Percentiles rank a stretch among this genome's conserved stretches.
Conservation (phyloP, 2,329 filamentous ascomycete genomes). For the Hortaea sp. region DNA sequence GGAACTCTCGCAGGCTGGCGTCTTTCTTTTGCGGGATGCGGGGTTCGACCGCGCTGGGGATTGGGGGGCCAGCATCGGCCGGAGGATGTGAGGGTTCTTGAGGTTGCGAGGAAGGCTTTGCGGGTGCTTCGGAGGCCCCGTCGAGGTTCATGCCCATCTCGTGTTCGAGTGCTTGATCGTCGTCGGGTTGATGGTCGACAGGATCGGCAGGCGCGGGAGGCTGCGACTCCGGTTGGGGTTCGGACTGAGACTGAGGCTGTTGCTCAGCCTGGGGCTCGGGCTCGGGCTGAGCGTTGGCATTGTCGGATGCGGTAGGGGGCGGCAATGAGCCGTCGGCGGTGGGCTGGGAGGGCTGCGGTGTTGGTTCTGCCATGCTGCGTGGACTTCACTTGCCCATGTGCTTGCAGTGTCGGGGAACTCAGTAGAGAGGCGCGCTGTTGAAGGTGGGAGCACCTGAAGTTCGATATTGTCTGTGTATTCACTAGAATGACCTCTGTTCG, state of each 20-base stretch:
- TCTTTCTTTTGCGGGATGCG: slow-evolving; percentile 77
- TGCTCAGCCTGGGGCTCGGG: not conserved
- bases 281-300: not conserved
- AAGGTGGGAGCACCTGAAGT: not conserved
- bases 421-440: not conserved
- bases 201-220: not conserved
- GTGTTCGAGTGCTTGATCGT: slow-evolving; percentile 1
- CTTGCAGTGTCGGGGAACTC: not conserved
- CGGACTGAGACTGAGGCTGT: no score
- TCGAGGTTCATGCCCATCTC: not conserved
- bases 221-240: not conserved
- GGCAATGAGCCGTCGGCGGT: not conserved
- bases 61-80: slow-evolving; percentile 26
- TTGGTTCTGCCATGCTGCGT: not conserved
- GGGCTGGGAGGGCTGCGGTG: not conserved
- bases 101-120: not conserved
- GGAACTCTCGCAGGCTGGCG: slow-evolving; percentile 80
- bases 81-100: not conserved
- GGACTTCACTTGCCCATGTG: slow-evolving; percentile 2
- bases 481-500: no score
- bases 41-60: slow-evolving; percentile 33
- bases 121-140: not conserved
- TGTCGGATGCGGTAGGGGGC: not conserved
- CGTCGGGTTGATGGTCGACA: slow-evolving; percentile 1
- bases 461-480: not conserved